Conservation (phyloP, 2,329 filamentous ascomycete genomes). For the Lomentospora prolificans region DNA sequence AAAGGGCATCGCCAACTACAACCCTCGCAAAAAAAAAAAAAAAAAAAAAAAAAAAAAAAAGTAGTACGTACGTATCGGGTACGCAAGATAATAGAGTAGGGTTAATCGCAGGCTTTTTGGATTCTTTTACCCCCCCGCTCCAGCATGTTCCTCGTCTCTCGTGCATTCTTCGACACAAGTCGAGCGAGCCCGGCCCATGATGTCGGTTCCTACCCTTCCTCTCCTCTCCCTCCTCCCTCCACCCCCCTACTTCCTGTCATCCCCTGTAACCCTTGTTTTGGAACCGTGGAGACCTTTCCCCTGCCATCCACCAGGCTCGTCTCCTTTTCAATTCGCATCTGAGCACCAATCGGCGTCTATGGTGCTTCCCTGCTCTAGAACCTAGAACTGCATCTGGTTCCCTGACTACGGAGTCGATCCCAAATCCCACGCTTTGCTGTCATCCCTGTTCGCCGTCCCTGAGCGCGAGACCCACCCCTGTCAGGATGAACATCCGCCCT, state of each 20-base stretch:
- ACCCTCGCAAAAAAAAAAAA: not conserved
- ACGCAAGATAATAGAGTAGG: too few relatives aligned
- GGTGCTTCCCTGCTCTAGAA: constrained; percentile 3
- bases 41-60: not conserved
- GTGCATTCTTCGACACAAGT: not conserved
- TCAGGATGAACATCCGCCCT: constrained; percentile 24
- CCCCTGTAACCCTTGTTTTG: constrained; percentile 7
- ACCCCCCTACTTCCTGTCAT: not conserved
- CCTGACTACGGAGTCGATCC: constrained; percentile 2
- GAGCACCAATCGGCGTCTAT: not conserved
- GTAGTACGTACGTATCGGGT: not conserved
- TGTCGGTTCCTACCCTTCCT: not conserved
- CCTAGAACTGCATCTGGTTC: not conserved
- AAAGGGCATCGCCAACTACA: not conserved
- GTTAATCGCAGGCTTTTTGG: not conserved
- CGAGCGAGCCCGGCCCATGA: not conserved
- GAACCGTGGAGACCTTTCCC: constrained; percentile 7
- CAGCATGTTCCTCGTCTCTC: not conserved
- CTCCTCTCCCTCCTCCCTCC: not conserved
- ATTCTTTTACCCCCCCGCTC: not conserved
- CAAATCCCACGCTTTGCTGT: constrained; percentile 6
- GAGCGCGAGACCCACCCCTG: constrained; percentile 12
- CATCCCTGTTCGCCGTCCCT: constrained; percentile 17
- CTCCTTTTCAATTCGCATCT: not conserved
- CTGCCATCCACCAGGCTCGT: not conserved